These are phyloP conservation scores for Gremmenia infestans DNA, from an alignment of 2,329 filamentous ascomycete species.

Conservation along the genomic window DNA sequence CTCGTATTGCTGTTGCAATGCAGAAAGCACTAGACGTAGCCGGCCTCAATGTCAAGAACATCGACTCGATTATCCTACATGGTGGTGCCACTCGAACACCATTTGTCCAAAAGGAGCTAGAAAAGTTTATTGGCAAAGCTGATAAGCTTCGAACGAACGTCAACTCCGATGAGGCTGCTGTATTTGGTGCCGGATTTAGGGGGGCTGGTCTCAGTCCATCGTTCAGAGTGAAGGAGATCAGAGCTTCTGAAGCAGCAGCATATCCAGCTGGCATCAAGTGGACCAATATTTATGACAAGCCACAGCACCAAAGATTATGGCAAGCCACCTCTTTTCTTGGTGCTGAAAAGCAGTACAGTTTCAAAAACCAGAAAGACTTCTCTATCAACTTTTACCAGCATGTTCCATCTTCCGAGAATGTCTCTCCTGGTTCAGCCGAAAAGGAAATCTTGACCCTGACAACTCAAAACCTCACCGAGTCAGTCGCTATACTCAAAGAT, in stretches of 20 bases:
- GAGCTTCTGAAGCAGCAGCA: slow-evolving; percentile 67
- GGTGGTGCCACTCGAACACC: slow-evolving; percentile 87
- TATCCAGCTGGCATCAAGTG: slow-evolving; percentile 76
- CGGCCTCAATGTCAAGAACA: slow-evolving; percentile 65
- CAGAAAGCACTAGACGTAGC: slow-evolving; percentile 70
- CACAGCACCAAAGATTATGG: slow-evolving; percentile 78
- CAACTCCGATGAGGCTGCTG: slow-evolving; percentile 93
- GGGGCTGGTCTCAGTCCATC: slow-evolving; percentile 87
- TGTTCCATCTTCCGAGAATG: slow-evolving; percentile 43
- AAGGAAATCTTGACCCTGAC: slow-evolving; percentile 60
- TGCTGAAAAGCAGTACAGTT: slow-evolving; percentile 74
- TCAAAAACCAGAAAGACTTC: slow-evolving; percentile 80
- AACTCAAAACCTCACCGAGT: slow-evolving; percentile 81
- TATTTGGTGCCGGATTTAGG: slow-evolving; percentile 92
- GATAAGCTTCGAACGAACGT: slow-evolving; percentile 89
- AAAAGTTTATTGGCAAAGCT: slow-evolving; percentile 64
- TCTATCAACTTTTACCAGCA: slow-evolving; percentile 75
- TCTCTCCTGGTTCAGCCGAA: slow-evolving; percentile 43
- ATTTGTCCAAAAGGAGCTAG: slow-evolving; percentile 86
- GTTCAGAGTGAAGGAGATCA: slow-evolving; percentile 97
- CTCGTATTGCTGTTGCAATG: slow-evolving; percentile 65
- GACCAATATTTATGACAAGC: slow-evolving; percentile 61
- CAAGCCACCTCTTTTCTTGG: slow-evolving; percentile 71
- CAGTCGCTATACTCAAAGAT: slow-evolving; percentile 71
- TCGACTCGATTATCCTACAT: slow-evolving; percentile 89